Evolutionary conservation across 306 rosid genomes (phyloP).

Genomic region (Rosa multiflora): DNA sequence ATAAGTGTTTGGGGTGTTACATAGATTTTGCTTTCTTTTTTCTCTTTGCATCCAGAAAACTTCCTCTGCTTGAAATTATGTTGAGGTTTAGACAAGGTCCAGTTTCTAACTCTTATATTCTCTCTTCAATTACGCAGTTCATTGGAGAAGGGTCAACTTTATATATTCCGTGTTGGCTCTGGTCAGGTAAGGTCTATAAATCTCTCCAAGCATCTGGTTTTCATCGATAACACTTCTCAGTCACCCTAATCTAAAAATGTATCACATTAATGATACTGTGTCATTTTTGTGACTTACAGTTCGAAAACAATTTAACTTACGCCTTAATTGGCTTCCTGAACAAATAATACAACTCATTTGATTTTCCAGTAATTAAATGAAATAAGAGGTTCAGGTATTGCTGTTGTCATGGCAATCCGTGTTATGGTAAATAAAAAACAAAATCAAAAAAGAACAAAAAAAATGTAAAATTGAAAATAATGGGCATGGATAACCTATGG

Average conservation of each 20-base stretch:
- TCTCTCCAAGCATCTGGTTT: neutral
- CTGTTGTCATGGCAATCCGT: neutral
- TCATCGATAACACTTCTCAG: neutral
- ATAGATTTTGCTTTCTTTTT: neutral
- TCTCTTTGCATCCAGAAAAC: neutral
- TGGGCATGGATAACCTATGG: neutral
- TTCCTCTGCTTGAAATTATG: neutral
- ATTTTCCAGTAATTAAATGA: neutral
- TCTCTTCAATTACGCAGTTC: constrained; percentile 56
- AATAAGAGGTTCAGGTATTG: neutral
- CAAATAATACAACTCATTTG: neutral
- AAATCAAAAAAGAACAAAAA: neutral
- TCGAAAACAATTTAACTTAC: neutral
- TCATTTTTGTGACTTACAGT: neutral
- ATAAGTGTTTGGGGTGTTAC: neutral
- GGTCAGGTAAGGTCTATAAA: constrained; percentile 61
- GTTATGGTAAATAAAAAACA: neutral
- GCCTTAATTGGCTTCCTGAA: neutral
- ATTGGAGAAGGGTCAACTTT: constrained; percentile 78
- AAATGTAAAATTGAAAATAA: no score
- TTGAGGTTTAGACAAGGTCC: neutral
- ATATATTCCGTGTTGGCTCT: constrained; percentile 87
- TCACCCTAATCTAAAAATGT: neutral
- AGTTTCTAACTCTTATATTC: neutral
- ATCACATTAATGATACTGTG: neutral